Base-by-base conservation (phyloP, 2,329 filamentous ascomycete genomes). In the Cryphonectria carpinicola region DNA sequence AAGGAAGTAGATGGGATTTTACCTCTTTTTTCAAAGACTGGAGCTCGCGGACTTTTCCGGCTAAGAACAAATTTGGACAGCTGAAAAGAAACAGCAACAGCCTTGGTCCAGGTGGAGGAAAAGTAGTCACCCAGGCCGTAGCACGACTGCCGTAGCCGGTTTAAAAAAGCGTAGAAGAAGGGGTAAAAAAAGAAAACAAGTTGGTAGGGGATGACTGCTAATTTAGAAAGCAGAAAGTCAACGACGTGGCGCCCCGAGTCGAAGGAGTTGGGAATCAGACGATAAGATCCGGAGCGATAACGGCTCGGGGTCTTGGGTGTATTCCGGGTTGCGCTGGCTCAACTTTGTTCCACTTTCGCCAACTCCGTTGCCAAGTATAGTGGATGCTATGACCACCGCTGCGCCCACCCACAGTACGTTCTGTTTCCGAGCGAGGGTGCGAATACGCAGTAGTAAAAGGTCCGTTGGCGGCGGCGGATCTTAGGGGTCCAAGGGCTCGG, bases 241-340 rank as follows among this genome's bases (percentile, higher is more conserved):
- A 64, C 61, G 39, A 64, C 61, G 61, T 64, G 61, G 61, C 61
- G 61, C 61, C 61, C 56, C 41, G 61, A 64, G n/a, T 64, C 54
- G 54, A 58, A 58, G 54, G 54, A 58, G 54, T 58, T 49, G 46
- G 46, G 37, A 46, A 64, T 46, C 61, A 43, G 61, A 46, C 41
- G 61, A 64, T 64, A 64, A 64, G 61, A 64, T 64, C 41, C 61
- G 61, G 37, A 43, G 61, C 61, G 61, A 64, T 64, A 64, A 64
- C 39, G 39, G 61, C 39, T 64, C 61, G 61, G 61, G 37, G 39
- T 64, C 41, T 64, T 43, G 22, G 8, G 37, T 28, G 39, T 39
- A 17, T 64, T 64, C 61, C 61, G 61, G 61, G 14, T 4, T 46
- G 61, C 61, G 39, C 39, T 43, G 41, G 41, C 39, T 46, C 25